phyloP scores from a whole-genome alignment of 1,284 basidiomycete genomes.

The Malassezia furfur region DNA sequence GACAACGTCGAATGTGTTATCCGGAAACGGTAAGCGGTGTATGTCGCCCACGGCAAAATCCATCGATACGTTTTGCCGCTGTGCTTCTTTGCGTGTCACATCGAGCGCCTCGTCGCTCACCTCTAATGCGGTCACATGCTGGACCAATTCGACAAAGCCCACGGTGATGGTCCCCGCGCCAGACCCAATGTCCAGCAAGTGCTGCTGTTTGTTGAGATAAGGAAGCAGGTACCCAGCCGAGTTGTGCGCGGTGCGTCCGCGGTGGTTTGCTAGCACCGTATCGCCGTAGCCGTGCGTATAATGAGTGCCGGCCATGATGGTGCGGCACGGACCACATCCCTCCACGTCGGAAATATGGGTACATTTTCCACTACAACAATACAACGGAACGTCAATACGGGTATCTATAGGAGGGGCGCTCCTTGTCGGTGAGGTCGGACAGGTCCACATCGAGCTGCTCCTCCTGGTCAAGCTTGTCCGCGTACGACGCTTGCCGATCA shows the following conservation, averaged over 20 bases:
- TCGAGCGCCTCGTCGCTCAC: not conserved
- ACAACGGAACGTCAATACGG: slow-evolving; percentile 25
- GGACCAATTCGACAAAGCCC: not conserved
- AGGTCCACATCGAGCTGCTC: slow-evolving; percentile 24
- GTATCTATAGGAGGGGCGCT: slow-evolving; percentile 41
- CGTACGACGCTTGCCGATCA: slow-evolving; percentile 9
- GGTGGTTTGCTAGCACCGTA: not conserved
- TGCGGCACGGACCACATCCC: no score
- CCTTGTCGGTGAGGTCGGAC: slow-evolving; percentile 42
- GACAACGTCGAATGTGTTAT: slow-evolving; percentile 2
- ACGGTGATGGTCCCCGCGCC: slow-evolving; percentile 1
- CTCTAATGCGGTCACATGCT: not conserved
- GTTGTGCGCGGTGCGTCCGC: not conserved
- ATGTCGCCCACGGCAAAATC: not conserved
- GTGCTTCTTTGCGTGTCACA: not conserved
- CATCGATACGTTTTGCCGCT: not conserved
- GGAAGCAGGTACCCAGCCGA: not conserved
- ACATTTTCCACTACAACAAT: no score
- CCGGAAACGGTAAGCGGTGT: not conserved
- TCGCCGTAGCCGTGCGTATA: slow-evolving; percentile 2
- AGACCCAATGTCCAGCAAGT: not conserved
- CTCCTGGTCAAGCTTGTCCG: slow-evolving; percentile 2
- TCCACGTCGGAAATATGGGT: no score
- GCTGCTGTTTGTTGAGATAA: not conserved
- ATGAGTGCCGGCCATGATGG: not conserved